phyloP scores from a whole-genome alignment of 371 early-diverging fungal species.

The Amoeboradix gromovi region DNA sequence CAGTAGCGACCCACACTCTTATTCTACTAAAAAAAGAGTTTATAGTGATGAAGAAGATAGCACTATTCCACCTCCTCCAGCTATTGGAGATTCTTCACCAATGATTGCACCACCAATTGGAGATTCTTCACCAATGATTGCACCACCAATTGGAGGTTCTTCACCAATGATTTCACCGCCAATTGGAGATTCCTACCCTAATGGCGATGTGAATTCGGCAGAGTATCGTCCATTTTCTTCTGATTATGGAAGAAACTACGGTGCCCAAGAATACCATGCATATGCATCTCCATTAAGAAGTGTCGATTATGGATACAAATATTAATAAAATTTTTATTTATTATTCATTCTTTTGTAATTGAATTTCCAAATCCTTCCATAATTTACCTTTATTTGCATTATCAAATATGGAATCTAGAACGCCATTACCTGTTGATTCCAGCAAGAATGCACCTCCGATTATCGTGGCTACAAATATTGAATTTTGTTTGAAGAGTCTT shows the following conservation, averaged over 20 bases:
- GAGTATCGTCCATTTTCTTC: neutral
- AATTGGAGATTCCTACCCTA: no score
- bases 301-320: neutral
- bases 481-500: neutral
- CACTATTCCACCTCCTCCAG: no score
- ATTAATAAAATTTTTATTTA: neutral
- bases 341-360: neutral
- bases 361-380: neutral
- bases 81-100: no score
- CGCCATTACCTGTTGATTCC: neutral
- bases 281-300: neutral
- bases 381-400: neutral
- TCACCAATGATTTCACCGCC: no score
- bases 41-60: no score
- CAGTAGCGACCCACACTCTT: no score
- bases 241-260: neutral
- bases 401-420: neutral
- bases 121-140: no score
- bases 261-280: neutral
- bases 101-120: no score
- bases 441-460: neutral
- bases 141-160: no score
- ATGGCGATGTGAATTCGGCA: no score
- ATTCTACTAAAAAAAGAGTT: no score
- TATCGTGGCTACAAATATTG: neutral